These are phyloP conservation scores for Rosa chinensis DNA, from an alignment of 306 rosid genomes.

Conservation along the genomic window DNA sequence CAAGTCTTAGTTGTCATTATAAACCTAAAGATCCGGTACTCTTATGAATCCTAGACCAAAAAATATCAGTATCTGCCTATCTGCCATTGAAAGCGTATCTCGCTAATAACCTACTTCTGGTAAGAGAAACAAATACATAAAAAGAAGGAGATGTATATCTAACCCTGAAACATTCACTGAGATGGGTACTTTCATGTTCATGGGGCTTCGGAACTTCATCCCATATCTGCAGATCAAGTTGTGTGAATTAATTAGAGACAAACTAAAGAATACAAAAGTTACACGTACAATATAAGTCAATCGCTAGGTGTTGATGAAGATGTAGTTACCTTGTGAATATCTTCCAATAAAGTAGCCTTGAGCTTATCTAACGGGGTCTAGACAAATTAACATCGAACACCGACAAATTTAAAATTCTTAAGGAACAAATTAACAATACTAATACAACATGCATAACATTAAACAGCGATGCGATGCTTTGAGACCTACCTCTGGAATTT, in stretches of 20 bases:
- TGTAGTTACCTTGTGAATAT: constrained; percentile 61
- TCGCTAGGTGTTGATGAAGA: background rate
- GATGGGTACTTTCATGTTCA: constrained; percentile 60
- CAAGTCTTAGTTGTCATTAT: too few relatives aligned
- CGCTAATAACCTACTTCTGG: too few relatives aligned
- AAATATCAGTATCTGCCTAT: too few relatives aligned
- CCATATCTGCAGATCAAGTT: constrained; percentile 62
- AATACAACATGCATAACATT: too few relatives aligned
- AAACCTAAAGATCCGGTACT: too few relatives aligned
- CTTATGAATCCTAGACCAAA: too few relatives aligned
- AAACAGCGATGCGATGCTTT: background rate
- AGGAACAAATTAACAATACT: too few relatives aligned
- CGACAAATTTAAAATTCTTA: background rate
- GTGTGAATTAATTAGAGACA: constrained; percentile 18
- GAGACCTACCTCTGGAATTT: constrained; percentile 47
- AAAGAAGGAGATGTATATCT: constrained; percentile 11
- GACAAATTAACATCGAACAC: constrained; percentile 6
- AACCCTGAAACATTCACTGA: constrained; percentile 78
- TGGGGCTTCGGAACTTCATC: constrained; percentile 70
- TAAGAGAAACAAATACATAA: too few relatives aligned
- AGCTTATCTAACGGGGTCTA: constrained; percentile 68
- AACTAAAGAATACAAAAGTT: background rate
- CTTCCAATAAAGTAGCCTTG: constrained; percentile 71
- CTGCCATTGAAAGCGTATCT: too few relatives aligned
- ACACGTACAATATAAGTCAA: constrained; percentile 11